These are phyloP conservation scores for Sporothrix inflata DNA, from an alignment of 2,329 filamentous ascomycete genomes.

Conservation along the genomic window DNA sequence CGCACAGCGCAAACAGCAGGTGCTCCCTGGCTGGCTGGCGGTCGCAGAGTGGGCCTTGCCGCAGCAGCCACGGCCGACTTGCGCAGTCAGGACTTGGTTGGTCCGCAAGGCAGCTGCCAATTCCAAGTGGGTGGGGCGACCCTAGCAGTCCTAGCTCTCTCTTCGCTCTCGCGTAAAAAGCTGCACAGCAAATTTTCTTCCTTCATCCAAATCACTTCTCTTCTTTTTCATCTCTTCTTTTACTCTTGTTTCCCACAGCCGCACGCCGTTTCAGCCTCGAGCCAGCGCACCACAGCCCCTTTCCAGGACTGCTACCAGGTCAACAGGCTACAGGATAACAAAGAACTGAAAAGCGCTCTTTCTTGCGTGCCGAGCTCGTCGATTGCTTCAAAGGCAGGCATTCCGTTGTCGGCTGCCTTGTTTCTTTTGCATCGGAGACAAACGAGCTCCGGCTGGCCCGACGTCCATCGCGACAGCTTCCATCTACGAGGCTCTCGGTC, in stretches of 20 bases:
- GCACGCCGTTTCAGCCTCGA: slow-evolving; percentile 16
- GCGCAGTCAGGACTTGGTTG: slow-evolving; percentile 36
- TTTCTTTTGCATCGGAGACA: slow-evolving; percentile 3
- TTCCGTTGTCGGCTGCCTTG: slow-evolving; percentile 18
- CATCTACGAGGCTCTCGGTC: slow-evolving; percentile 19
- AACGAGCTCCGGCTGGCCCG: slow-evolving; percentile 17
- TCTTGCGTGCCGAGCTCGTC: slow-evolving; percentile 11
- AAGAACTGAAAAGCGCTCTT: background rate
- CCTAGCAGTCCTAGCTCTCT: slow-evolving; percentile 9
- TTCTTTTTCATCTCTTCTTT: background rate
- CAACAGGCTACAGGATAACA: slow-evolving; percentile 21
- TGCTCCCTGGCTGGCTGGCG: background rate
- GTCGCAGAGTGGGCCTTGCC: slow-evolving; percentile 18
- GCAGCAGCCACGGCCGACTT: slow-evolving; percentile 44
- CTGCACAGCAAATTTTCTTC: slow-evolving; percentile 20
- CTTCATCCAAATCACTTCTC: background rate
- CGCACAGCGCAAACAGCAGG: background rate
- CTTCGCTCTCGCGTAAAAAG: background rate
- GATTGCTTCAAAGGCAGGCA: background rate
- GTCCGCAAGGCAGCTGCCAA: slow-evolving; percentile 28
- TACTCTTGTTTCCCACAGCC: slow-evolving; percentile 11
- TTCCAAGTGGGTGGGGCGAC: slow-evolving; percentile 8
- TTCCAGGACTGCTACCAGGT: background rate
- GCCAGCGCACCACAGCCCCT: slow-evolving; percentile 15
- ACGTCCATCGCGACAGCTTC: slow-evolving; percentile 12